These are phyloP conservation scores for Irpex lacteus DNA, from an alignment of 1,284 basidiomycete genomes.

Conservation along the genomic window DNA sequence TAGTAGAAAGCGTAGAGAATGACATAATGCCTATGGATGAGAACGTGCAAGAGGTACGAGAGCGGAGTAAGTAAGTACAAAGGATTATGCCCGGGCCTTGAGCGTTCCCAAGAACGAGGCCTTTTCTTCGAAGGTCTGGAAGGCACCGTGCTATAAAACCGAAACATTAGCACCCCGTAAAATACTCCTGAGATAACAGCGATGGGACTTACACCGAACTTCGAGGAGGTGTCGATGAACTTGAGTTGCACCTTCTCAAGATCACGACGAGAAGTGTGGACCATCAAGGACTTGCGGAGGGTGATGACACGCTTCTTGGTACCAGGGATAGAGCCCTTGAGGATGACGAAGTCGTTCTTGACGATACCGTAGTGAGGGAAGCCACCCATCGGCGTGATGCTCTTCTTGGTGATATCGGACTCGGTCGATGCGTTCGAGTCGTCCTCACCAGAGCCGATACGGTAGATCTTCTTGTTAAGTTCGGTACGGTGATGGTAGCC, in stretches of 20 bases:
- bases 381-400: constrained; percentile 98
- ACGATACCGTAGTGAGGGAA: constrained; percentile 99
- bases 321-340: constrained; percentile 93
- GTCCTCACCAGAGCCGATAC: constrained; percentile 83
- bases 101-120: constrained; percentile 90
- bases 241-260: constrained; percentile 98
- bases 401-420: constrained; percentile 90
- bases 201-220: constrained; percentile 75
- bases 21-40: constrained; percentile 33
- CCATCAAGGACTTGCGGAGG: constrained; percentile 86
- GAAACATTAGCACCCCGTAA: constrained; percentile 5
- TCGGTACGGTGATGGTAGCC: constrained; percentile 99
- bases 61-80: constrained; percentile 6
- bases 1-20: constrained; percentile 34
- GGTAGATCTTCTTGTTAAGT: constrained; percentile 99
- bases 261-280: constrained; percentile 84
- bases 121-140: constrained; percentile 98
- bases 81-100: constrained; percentile 69
- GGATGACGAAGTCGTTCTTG: constrained; percentile 97
- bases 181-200: not conserved
- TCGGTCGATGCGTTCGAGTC: constrained; percentile 90
- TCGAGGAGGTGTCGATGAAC: constrained; percentile 98
- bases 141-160: constrained; percentile 74
- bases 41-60: constrained; percentile 16
- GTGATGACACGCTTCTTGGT: constrained; percentile 98